A percentile compares a stretch with the other conserved stretches of the same genome.
Conservation (phyloP, 2,329 filamentous ascomycete genomes). For the Taxawa tesnikishii region DNA sequence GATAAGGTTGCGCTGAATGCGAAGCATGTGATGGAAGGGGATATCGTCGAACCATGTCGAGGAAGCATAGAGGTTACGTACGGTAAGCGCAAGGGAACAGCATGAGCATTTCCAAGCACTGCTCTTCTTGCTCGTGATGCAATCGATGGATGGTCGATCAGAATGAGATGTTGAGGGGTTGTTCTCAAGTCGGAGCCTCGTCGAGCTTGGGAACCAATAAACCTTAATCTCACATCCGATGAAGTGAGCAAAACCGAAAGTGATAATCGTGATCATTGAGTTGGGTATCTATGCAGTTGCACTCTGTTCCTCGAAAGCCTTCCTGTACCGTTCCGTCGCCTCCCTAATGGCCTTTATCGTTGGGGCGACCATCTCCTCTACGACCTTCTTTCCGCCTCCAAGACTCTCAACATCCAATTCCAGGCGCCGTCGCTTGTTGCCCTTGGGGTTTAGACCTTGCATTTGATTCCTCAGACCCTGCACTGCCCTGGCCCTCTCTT, state of each 20-base stretch:
- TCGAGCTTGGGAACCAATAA: background rate
- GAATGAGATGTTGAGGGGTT: too few relatives aligned
- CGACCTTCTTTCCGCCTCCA: slow-evolving; percentile 62
- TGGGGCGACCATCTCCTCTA: slow-evolving; percentile 64
- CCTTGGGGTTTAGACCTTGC: slow-evolving; percentile 56
- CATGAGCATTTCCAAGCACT: too few relatives aligned
- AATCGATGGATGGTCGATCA: too few relatives aligned
- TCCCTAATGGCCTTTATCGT: slow-evolving; percentile 58
- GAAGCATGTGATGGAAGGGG: too few relatives aligned
- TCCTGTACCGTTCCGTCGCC: slow-evolving; percentile 60
- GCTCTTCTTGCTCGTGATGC: too few relatives aligned
- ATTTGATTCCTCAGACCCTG: slow-evolving; percentile 57
- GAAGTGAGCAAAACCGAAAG: too few relatives aligned
- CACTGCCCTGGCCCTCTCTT: slow-evolving; percentile 55
- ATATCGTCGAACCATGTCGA: too few relatives aligned
- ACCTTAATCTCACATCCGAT: background rate
- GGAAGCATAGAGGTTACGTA: too few relatives aligned
- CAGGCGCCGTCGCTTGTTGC: slow-evolving; percentile 55
- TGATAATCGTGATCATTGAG: too few relatives aligned
- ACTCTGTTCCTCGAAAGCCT: slow-evolving; percentile 51
- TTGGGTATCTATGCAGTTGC: slow-evolving; percentile 6
- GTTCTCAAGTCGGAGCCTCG: too few relatives aligned
- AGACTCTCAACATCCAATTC: slow-evolving; percentile 54
- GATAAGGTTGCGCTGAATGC: too few relatives aligned
- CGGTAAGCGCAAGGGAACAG: too few relatives aligned